Conservation (phyloP, 441 rosid species). For the Aquilaria agallochum region DNA sequence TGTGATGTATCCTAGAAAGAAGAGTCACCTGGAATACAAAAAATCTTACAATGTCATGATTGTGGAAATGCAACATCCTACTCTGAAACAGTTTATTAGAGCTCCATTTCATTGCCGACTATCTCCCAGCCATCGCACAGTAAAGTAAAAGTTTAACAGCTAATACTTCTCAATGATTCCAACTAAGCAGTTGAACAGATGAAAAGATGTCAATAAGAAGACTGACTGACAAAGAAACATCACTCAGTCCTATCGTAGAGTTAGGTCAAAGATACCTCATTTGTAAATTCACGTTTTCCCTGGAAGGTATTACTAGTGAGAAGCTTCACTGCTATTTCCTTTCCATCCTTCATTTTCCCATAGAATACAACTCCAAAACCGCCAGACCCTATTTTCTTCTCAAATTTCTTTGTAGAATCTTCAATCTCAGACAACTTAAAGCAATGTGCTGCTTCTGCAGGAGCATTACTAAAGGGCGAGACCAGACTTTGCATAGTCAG, state of each 20-base stretch:
- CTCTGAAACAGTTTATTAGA: too few species aligned
- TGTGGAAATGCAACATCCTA: too few species aligned
- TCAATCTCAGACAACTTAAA: conserved; percentile 69
- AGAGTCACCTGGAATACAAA: conserved; percentile 55
- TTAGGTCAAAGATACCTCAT: conserved; percentile 57
- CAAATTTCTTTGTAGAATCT: conserved; percentile 74
- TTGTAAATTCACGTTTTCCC: conserved; percentile 88
- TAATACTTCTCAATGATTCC: too few species aligned
- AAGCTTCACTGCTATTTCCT: conserved; percentile 93
- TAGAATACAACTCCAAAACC: conserved; percentile 95
- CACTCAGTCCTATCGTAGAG: background rate
- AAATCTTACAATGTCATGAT: too few species aligned
- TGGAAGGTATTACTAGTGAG: conserved; percentile 79
- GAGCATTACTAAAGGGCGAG: conserved; percentile 56
- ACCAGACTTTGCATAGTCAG: conserved; percentile 53
- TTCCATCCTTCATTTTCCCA: conserved; percentile 79
- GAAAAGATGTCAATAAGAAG: background rate
- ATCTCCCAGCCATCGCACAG: too few species aligned
- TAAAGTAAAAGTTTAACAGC: too few species aligned
- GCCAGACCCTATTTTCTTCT: conserved; percentile 93
- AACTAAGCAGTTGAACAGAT: too few species aligned
- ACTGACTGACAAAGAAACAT: conserved; percentile 4
- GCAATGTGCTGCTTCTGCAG: conserved; percentile 80
- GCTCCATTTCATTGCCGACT: too few species aligned
- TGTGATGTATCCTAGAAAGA: conserved; percentile 97